Evolutionary conservation across 2,329 filamentous ascomycete species (phyloP).

Genomic region (Nemania sp.): DNA sequence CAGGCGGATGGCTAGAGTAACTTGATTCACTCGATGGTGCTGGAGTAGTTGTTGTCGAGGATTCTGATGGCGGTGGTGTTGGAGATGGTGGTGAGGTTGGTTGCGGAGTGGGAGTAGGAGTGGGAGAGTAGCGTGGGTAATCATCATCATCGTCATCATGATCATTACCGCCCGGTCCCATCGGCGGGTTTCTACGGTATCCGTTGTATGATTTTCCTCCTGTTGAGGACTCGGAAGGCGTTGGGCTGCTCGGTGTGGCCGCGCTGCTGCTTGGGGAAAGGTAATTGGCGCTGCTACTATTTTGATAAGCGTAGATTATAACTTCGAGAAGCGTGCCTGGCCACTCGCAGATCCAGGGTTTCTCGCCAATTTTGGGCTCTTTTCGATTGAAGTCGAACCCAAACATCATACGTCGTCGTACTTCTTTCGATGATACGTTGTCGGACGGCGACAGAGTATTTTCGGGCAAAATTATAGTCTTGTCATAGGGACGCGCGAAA

Average conservation of each 20-base stretch:
- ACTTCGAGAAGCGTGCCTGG: constrained; percentile 58
- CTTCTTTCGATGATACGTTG: constrained; percentile 7
- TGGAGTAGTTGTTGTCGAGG: constrained; percentile 19
- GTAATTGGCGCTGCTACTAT: constrained; percentile 45
- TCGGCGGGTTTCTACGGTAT: neutral
- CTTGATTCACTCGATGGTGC: neutral
- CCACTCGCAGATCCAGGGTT: constrained; percentile 63
- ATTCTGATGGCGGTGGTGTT: neutral
- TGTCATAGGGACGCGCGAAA: constrained; percentile 56
- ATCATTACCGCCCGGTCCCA: neutral
- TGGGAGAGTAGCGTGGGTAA: neutral
- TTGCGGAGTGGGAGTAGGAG: neutral
- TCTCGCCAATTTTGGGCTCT: constrained; percentile 51
- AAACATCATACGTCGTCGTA: constrained; percentile 36
- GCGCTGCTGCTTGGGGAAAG: constrained; percentile 4
- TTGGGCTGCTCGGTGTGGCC: neutral
- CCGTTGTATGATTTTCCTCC: neutral
- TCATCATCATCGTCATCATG: neutral
- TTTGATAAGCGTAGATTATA: constrained; percentile 60
- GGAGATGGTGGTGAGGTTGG: neutral
- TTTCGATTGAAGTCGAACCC: constrained; percentile 44
- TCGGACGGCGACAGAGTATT: constrained; percentile 37
- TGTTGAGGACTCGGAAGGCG: neutral
- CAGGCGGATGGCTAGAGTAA: constrained; percentile 18
- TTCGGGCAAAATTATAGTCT: constrained; percentile 58